Evolutionary conservation across 2,329 filamentous ascomycete genomes (phyloP), one percentile per base, ranked within the genome.

Genomic region (Pestalotiopsis fici): DNA sequence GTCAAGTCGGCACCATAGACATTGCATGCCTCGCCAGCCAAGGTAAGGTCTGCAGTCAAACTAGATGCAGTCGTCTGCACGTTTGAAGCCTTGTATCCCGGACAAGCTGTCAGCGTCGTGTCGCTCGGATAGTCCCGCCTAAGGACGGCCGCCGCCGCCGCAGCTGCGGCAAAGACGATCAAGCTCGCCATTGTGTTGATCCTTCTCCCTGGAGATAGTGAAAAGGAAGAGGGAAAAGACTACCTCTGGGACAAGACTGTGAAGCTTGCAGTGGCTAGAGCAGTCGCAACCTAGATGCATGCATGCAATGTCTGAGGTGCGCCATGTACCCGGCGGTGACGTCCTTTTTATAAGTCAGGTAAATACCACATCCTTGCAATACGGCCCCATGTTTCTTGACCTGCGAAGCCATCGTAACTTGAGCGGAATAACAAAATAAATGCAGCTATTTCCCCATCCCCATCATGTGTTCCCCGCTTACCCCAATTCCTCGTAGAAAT

Each of bases 1-100:
- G 89, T 83, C 64, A 93, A 79, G 76, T 94, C 91, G 1, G 84
- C 90, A 0, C 91, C 91, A 69, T 93, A 93, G 15, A 86, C 85
- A 77, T 93, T 90, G 79, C 91, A 93, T 25, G 89, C 83, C 28
- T 82, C 73, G 0, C 90, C 91, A 21, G 90, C 89, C 27, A 94
- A 83, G 7, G 78, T 85, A 66, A 94, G 80, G 69, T 88, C 85
- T 4, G 91, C 91, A 0, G 86, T 90, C 64, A 93, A 78, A 12
- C 85, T 84, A 57, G 82, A 82, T 28, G 79, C 73, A 2, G 79
- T 84, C 54, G 82, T 82, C 70, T 81, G 78, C 25, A 91, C 81
- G 72, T 90, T 87, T 18, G 83, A 85, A 15, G 88, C 89, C 23
- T 78, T 81, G 76, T 91, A 91, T 9, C 89, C 89, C 1, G 88